phyloP scores from a whole-genome alignment of 179 eudicot species.

The Silene vulgaris region DNA sequence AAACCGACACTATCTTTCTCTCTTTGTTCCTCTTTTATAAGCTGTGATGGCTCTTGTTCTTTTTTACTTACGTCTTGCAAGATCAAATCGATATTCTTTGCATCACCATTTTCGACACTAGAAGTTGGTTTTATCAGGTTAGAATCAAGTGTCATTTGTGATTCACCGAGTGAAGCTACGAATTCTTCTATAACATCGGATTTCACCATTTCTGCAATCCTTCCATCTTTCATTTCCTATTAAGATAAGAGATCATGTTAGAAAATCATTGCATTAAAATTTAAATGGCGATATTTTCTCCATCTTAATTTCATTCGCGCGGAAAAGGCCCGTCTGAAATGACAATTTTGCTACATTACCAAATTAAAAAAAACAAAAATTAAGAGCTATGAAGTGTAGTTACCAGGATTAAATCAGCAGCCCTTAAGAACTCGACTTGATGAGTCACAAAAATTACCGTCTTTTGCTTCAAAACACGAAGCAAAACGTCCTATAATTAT shows the following conservation, averaged over 20 bases:
- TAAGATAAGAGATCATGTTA: not conserved
- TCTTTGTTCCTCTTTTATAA: conserved; percentile 25
- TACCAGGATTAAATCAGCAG: conserved; percentile 24
- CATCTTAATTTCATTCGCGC: too few species aligned
- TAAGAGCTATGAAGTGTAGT: too few species aligned
- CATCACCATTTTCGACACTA: not conserved
- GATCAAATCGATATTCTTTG: not conserved
- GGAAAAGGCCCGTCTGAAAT: too few species aligned
- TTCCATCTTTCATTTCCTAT: conserved; percentile 25
- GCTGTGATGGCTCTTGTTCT: conserved; percentile 11
- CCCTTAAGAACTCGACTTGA: not conserved
- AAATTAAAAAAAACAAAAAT: too few species aligned
- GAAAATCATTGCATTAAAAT: not conserved
- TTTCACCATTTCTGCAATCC: conserved; percentile 14
- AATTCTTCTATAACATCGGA: conserved; percentile 13
- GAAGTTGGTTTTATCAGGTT: not conserved
- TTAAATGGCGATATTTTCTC: too few species aligned
- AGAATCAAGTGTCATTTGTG: not conserved
- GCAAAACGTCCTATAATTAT: not conserved
- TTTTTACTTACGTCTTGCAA: not conserved
- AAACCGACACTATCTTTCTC: conserved; percentile 24
- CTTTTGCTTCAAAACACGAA: not conserved
- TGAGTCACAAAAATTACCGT: not conserved
- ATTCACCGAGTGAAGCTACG: conserved; percentile 7
- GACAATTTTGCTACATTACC: too few species aligned